Conservation (phyloP, 805 yeast genomes). For the Candida mattraensis region DNA sequence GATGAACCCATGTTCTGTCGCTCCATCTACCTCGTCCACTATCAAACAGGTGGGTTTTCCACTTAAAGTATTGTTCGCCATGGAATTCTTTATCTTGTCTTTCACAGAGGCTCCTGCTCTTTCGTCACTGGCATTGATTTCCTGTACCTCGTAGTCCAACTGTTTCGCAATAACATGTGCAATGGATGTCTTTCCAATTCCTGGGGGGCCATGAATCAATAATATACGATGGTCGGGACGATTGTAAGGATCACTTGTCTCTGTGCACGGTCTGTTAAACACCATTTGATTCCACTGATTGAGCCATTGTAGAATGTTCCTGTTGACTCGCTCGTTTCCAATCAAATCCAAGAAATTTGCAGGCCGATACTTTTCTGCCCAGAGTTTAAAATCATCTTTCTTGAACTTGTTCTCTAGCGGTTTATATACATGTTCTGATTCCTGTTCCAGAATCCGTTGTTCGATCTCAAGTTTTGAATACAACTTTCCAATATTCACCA, state of each 20-base stretch:
- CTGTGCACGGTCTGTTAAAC: conserved; percentile 39
- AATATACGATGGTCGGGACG: conserved; percentile 65
- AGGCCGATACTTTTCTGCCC: conserved; percentile 74
- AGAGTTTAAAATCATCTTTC: conserved; percentile 22
- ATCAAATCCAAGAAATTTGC: conserved; percentile 59
- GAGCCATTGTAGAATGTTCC: conserved; percentile 62
- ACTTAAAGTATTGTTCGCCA: conserved; percentile 62
- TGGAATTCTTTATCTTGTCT: conserved; percentile 58
- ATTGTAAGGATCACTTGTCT: conserved; percentile 46
- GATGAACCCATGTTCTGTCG: conserved; percentile 64
- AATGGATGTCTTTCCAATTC: conserved; percentile 88
- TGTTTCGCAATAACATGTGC: conserved; percentile 83
- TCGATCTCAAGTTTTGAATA: conserved; percentile 24
- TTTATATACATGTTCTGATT: conserved; percentile 7
- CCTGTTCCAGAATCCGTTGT: conserved; percentile 19
- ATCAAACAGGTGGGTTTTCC: conserved; percentile 79
- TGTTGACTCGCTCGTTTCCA: conserved; percentile 66
- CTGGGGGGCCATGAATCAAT: conserved; percentile 88
- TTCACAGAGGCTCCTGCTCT: conserved; percentile 55
- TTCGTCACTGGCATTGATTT: conserved; percentile 84
- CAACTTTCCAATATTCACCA: conserved; percentile 26
- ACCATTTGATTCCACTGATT: conserved; percentile 65
- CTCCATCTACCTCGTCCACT: conserved; percentile 89
- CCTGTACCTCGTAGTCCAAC: conserved; percentile 76
- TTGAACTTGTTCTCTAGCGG: conserved; percentile 14